Percentiles rank a stretch among this genome's conserved stretches.
phyloP scores from a whole-genome alignment of 768 basidiomycete species.

The Hygrophorus russula region DNA sequence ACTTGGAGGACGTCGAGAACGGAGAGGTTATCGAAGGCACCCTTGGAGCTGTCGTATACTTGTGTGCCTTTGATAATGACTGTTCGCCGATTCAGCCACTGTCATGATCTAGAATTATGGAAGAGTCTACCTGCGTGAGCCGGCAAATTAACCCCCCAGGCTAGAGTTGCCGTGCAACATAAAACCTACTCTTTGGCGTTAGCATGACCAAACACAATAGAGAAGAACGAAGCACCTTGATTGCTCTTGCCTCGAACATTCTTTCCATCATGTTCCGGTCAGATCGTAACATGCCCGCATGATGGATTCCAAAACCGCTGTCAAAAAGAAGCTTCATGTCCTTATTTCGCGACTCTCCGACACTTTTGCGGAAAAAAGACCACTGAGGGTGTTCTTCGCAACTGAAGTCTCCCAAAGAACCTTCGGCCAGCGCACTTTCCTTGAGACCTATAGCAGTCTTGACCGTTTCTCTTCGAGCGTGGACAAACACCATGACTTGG shows the following conservation, averaged over 20 bases:
- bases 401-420: slow-evolving; percentile 65
- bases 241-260: slow-evolving; percentile 82
- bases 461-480: slow-evolving; percentile 96
- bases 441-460: slow-evolving; percentile 76
- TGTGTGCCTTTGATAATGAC: slow-evolving; percentile 98
- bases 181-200: slow-evolving; percentile 58
- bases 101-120: neutral
- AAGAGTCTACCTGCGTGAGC: slow-evolving; percentile 74
- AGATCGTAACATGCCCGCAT: slow-evolving; percentile 93
- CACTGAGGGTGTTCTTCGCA: slow-evolving; percentile 75
- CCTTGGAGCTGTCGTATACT: slow-evolving; percentile 84
- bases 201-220: neutral
- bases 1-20: slow-evolving; percentile 95
- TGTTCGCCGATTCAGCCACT: slow-evolving; percentile 15
- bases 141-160: slow-evolving; percentile 98
- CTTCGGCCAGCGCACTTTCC: slow-evolving; percentile 66
- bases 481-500: slow-evolving; percentile 99
- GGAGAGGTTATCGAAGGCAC: slow-evolving; percentile 85
- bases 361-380: slow-evolving; percentile 61
- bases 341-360: slow-evolving; percentile 79
- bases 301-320: slow-evolving; percentile 91
- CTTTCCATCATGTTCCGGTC: slow-evolving; percentile 94
- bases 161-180: slow-evolving; percentile 95
- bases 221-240: slow-evolving; percentile 54
- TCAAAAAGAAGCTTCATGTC: slow-evolving; percentile 96